Evolutionary conservation across 257 asterid species (phyloP).

Genomic region (Solanum chiquidenum): DNA sequence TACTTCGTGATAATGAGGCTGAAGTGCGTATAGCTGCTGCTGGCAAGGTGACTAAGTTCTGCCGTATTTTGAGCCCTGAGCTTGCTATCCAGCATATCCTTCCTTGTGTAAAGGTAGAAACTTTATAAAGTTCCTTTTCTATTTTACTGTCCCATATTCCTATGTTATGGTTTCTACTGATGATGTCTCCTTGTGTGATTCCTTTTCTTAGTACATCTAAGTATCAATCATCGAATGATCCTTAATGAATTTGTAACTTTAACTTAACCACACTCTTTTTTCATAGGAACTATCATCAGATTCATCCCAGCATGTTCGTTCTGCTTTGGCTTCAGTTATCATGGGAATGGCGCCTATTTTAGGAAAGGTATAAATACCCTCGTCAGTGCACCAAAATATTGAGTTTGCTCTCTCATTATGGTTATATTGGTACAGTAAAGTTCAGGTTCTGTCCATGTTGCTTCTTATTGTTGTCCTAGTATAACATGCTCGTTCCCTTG

Average conservation of each 20-base stretch:
- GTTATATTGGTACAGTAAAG: not conserved
- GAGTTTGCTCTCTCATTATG: not conserved
- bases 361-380: slow-evolving; percentile 20
- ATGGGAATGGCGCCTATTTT: slow-evolving; percentile 39
- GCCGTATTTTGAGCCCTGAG: slow-evolving; percentile 29
- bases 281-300: slow-evolving; percentile 28
- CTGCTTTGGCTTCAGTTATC: slow-evolving; percentile 39
- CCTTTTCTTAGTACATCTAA: not conserved
- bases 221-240: not conserved
- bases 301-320: slow-evolving; percentile 37
- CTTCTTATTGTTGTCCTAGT: not conserved
- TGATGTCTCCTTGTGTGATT: not conserved
- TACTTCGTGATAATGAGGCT: slow-evolving; percentile 39
- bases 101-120: slow-evolving; percentile 31
- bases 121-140: not conserved
- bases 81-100: slow-evolving; percentile 30
- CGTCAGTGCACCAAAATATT: not conserved
- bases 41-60: slow-evolving; percentile 35
- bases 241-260: not conserved
- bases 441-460: not conserved
- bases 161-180: not conserved
- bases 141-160: not conserved
- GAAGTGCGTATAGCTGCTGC: slow-evolving; percentile 43
- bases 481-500: not conserved
- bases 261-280: not conserved